phyloP scores from a whole-genome alignment of 306 rosid species.

The Casuarina equisetifolia region DNA sequence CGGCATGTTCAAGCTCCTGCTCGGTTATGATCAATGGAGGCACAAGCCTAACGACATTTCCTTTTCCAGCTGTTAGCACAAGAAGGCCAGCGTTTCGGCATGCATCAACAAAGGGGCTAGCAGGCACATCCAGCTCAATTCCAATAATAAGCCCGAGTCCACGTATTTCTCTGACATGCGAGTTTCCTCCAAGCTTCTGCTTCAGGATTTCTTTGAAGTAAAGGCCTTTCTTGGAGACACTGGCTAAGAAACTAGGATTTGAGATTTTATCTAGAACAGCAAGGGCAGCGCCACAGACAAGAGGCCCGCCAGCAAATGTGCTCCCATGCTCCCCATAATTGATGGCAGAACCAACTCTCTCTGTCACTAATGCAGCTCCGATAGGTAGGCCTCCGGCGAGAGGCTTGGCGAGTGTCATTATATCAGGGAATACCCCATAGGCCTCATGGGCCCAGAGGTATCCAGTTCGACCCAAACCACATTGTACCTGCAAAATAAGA shows the following conservation, averaged over 20 bases:
- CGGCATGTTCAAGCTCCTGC: constrained; percentile 73
- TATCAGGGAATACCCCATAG: constrained; percentile 71
- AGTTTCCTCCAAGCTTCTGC: constrained; percentile 65
- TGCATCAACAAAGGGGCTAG: constrained; percentile 64
- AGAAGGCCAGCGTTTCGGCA: constrained; percentile 74
- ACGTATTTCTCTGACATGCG: constrained; percentile 70
- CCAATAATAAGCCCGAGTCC: constrained; percentile 80
- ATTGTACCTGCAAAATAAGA: constrained; percentile 64
- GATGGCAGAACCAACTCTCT: constrained; percentile 70
- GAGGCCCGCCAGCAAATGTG: constrained; percentile 82
- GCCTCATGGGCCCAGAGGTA: constrained; percentile 87
- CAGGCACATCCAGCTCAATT: constrained; percentile 71
- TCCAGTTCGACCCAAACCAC: constrained; percentile 92
- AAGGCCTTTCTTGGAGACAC: constrained; percentile 65
- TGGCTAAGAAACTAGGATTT: constrained; percentile 52
- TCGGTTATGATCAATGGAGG: constrained; percentile 86
- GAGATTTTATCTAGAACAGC: constrained; percentile 74
- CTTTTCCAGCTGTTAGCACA: constrained; percentile 82
- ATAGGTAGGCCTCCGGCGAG: constrained; percentile 95
- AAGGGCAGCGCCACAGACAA: constrained; percentile 70
- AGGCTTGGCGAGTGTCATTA: constrained; percentile 96
- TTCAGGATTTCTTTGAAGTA: constrained; percentile 63
- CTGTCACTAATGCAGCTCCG: constrained; percentile 78
- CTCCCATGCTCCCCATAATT: constrained; percentile 90
- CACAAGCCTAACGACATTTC: constrained; percentile 79